A percentile compares a stretch with the other conserved stretches of the same genome.
These are phyloP conservation scores for Pyropia yezoensis DNA, from an alignment of 23 red algal genomes.

Conservation along the genomic window DNA sequence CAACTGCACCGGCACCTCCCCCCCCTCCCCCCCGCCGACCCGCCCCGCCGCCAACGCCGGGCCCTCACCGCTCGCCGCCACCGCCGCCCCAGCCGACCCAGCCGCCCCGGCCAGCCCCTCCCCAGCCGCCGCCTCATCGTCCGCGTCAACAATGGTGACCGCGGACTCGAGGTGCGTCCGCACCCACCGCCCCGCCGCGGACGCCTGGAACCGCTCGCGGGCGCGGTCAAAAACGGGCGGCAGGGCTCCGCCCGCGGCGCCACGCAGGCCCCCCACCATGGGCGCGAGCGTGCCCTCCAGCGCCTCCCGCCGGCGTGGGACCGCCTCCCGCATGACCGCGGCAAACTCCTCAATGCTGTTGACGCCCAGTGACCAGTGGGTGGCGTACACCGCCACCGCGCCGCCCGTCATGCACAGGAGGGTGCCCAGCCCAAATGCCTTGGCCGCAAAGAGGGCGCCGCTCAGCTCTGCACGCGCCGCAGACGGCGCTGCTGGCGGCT, in stretches of 20 bases:
- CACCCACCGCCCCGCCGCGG: too few relatives aligned
- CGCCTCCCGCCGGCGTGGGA: conserved; percentile 13
- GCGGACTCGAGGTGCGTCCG: too few relatives aligned
- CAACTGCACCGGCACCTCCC: too few relatives aligned
- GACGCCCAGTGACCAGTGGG: conserved; percentile 24
- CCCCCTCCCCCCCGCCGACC: too few relatives aligned
- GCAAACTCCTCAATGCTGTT: conserved; percentile 48
- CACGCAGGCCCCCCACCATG: conserved; percentile 14
- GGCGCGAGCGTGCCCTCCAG: conserved; percentile 43
- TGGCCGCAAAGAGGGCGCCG: conserved; percentile 40
- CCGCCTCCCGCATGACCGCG: conserved; percentile 22
- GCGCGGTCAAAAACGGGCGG: neutral
- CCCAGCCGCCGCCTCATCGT: too few relatives aligned
- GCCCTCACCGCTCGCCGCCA: too few relatives aligned
- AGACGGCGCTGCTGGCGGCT: too few relatives aligned
- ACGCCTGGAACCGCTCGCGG: too few relatives aligned
- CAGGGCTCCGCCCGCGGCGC: conserved; percentile 30
- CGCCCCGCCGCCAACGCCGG: too few relatives aligned
- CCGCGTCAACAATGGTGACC: too few relatives aligned
- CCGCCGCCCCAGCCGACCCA: too few relatives aligned
- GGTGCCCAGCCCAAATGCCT: conserved; percentile 44
- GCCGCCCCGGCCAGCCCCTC: too few relatives aligned
- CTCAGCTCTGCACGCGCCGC: conserved; percentile 1
- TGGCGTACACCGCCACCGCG: conserved; percentile 18
- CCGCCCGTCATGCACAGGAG: conserved; percentile 34